Evolutionary conservation across 1,139 yeast species (phyloP).

Genomic region (Candida buenavistaensis): DNA sequence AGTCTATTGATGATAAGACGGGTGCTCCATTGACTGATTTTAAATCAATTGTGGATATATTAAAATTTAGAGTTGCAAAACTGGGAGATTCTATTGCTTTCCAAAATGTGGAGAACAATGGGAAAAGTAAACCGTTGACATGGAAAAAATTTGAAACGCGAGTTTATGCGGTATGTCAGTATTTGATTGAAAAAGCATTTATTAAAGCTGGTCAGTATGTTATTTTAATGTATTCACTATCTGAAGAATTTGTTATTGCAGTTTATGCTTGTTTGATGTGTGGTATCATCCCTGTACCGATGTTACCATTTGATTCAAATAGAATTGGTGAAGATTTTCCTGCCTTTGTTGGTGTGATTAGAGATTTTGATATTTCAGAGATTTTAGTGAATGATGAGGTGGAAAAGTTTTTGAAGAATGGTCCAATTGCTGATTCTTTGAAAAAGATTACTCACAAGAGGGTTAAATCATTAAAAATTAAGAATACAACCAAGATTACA

Average conservation of each 20-base stretch:
- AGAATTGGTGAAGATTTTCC: slow-evolving; percentile 75
- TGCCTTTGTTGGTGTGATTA: slow-evolving; percentile 63
- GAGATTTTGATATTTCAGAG: slow-evolving; percentile 70
- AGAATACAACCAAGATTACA: slow-evolving; percentile 67
- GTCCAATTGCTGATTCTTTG: slow-evolving; percentile 61
- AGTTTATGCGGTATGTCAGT: slow-evolving; percentile 69
- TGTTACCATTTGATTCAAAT: slow-evolving; percentile 71
- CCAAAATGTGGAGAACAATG: slow-evolving; percentile 57
- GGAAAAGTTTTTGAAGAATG: slow-evolving; percentile 68
- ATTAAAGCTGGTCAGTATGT: slow-evolving; percentile 71
- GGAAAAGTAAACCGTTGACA: slow-evolving; percentile 58
- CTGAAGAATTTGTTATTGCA: slow-evolving; percentile 84
- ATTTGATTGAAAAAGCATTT: slow-evolving; percentile 51
- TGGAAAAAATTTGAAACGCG: slow-evolving; percentile 86
- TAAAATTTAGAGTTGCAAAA: slow-evolving; percentile 75
- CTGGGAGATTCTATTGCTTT: slow-evolving; percentile 83
- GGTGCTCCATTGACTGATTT: slow-evolving; percentile 74
- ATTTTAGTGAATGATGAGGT: slow-evolving; percentile 79
- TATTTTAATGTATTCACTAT: slow-evolving; percentile 79
- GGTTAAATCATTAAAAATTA: slow-evolving; percentile 52
- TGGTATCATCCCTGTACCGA: slow-evolving; percentile 79
- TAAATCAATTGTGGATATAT: slow-evolving; percentile 65
- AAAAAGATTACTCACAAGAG: slow-evolving; percentile 52
- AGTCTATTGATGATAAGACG: slow-evolving; percentile 75
- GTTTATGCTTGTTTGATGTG: slow-evolving; percentile 83